Conservation (phyloP, 768 basidiomycete genomes). For the Pleurotus salmoneostramineus region DNA sequence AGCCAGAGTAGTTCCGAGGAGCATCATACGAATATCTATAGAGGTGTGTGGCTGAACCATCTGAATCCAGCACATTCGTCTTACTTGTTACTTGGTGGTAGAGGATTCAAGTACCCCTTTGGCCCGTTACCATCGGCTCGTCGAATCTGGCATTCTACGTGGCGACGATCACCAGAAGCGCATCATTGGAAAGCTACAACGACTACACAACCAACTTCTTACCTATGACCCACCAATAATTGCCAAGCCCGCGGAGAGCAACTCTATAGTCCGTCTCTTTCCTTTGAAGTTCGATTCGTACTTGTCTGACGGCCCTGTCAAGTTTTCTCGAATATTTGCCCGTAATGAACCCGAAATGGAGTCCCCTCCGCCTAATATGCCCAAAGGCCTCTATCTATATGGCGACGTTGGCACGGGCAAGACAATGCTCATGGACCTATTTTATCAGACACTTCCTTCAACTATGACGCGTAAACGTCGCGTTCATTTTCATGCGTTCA, state of each 20-base stretch:
- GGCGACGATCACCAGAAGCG: constrained; percentile 81
- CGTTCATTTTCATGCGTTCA: constrained; percentile 98
- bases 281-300: constrained; percentile 12
- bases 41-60: not conserved
- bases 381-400: constrained; percentile 91
- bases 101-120: constrained; percentile 34
- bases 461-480: constrained; percentile 71
- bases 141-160: constrained; percentile 48
- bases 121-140: constrained; percentile 40
- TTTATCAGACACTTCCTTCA: constrained; percentile 77
- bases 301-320: constrained; percentile 23
- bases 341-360: constrained; percentile 29
- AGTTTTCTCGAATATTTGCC: constrained; percentile 47
- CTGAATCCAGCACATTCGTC: not conserved
- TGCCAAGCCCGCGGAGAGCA: constrained; percentile 34
- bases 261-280: constrained; percentile 27
- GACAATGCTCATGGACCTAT: constrained; percentile 99
- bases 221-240: constrained; percentile 69
- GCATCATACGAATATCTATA: not conserved
- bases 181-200: constrained; percentile 81
- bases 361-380: constrained; percentile 45
- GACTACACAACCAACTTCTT: constrained; percentile 67
- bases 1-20: not conserved
- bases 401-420: constrained; percentile 98
- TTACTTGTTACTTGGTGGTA: constrained; percentile 12